Evolutionary conservation across 2,329 filamentous ascomycete species (phyloP).

Genomic region (Cladobotryum protrusum): DNA sequence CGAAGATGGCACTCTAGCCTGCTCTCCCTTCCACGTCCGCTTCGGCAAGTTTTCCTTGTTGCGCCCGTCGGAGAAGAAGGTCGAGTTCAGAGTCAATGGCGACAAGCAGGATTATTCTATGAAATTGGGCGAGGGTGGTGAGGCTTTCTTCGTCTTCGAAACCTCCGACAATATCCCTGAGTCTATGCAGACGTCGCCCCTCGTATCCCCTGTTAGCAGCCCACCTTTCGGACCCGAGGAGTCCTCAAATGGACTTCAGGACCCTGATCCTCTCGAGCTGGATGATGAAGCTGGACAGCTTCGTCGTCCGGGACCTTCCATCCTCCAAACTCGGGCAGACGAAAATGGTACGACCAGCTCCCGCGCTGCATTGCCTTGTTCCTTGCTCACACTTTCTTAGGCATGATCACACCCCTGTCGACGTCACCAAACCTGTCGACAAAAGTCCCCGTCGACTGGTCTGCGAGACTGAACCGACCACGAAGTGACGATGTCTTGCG

Average conservation of each 20-base stretch:
- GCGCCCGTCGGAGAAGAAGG: conserved; percentile 95
- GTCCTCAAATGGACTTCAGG: conserved; percentile 42
- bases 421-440: conserved; percentile 46
- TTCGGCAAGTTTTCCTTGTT: conserved; percentile 98
- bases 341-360: conserved; percentile 24
- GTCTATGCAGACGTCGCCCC: conserved; percentile 86
- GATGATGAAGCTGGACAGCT: conserved; percentile 37
- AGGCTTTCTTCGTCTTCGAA: conserved; percentile 98
- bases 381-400: conserved; percentile 23
- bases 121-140: conserved; percentile 95
- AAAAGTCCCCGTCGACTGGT: conserved; percentile 48
- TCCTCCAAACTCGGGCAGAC: conserved; percentile 28
- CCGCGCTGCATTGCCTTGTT: not conserved
- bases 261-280: conserved; percentile 65
- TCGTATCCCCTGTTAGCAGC: conserved; percentile 84
- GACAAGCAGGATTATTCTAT: conserved; percentile 89
- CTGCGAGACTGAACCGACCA: conserved; percentile 35
- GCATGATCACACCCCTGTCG: conserved; percentile 46
- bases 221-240: conserved; percentile 53
- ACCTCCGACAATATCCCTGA: conserved; percentile 89
- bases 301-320: conserved; percentile 39
- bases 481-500: conserved; percentile 52
- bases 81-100: conserved; percentile 94
- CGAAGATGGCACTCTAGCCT: conserved; percentile 81
- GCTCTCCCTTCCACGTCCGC: conserved; percentile 96